Evolutionary conservation across 345 rosid genomes (phyloP).

Genomic region (Toxicodendron radicans): DNA sequence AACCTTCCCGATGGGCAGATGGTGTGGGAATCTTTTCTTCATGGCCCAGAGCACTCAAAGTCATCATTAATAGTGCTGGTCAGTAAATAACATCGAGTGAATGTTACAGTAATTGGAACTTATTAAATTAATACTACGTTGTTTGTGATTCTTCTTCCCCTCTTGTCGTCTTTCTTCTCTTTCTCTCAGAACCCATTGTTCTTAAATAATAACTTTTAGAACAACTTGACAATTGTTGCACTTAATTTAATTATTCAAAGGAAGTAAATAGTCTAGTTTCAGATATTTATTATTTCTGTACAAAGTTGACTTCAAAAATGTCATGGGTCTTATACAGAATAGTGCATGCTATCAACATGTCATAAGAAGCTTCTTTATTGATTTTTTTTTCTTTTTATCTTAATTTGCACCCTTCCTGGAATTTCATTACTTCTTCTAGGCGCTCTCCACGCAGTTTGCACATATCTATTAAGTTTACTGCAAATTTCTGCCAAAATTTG

Average conservation of each 20-base stretch:
- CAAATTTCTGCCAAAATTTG: slow-evolving; percentile 1
- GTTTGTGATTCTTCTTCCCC: neutral
- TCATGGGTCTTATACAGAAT: neutral
- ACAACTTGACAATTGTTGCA: no score
- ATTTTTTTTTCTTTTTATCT: neutral
- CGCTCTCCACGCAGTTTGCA: neutral
- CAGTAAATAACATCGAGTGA: slow-evolving; percentile 29
- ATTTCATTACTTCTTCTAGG: neutral
- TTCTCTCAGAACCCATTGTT: neutral
- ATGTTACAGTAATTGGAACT: neutral
- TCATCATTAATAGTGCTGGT: slow-evolving; percentile 66
- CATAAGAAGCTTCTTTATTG: neutral
- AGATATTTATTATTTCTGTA: no score
- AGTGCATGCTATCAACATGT: neutral
- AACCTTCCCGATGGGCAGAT: slow-evolving; percentile 99
- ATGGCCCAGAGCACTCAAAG: slow-evolving; percentile 56
- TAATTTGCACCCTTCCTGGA: neutral
- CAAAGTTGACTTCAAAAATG: neutral
- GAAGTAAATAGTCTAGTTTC: neutral
- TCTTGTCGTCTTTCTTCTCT: neutral
- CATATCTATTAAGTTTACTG: neutral
- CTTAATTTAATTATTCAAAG: neutral
- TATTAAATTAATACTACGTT: neutral
- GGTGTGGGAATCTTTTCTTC: slow-evolving; percentile 89
- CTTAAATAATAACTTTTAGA: neutral